A percentile compares a stretch with the other conserved stretches of the same genome.
Evolutionary conservation across 192 early-diverging fungal genomes (phyloP).

Genomic region (Backusella westeae): DNA sequence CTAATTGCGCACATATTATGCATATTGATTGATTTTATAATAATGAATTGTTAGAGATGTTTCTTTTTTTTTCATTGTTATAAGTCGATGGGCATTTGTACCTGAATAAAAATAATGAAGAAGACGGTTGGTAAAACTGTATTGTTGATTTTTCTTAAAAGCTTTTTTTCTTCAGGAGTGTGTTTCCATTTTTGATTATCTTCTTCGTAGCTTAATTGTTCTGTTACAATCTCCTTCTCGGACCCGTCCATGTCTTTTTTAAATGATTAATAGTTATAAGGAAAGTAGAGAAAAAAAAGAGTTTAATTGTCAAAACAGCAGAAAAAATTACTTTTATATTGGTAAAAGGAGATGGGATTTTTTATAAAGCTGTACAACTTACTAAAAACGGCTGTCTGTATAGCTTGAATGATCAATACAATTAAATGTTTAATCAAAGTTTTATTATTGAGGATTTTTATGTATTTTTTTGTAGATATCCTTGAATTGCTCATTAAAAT

Average conservation of each 20-base stretch:
- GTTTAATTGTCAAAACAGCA: not conserved
- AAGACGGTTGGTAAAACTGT: not conserved
- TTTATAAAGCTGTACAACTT: not conserved
- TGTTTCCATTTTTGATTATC: not conserved
- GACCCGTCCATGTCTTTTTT: not conserved
- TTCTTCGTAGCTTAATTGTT: not conserved
- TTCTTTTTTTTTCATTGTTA: not conserved
- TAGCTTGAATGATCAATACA: not conserved
- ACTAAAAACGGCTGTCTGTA: not conserved
- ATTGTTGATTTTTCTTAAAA: not conserved
- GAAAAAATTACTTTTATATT: not conserved
- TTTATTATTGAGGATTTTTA: no score
- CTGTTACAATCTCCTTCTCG: not conserved
- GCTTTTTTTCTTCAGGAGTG: not conserved
- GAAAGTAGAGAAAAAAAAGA: slow-evolving; percentile 1
- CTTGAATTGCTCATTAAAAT: no score
- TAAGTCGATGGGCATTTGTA: not conserved
- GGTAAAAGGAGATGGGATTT: not conserved
- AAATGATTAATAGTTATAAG: not conserved
- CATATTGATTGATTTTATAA: not conserved
- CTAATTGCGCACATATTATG: slow-evolving; percentile 11
- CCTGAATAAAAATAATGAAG: slow-evolving; percentile 8
- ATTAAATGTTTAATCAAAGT: no score
- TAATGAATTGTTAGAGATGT: not conserved
- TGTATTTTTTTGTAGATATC: no score